These are phyloP conservation scores for Fusarium solani-melongenae DNA, from an alignment of 2,329 filamentous ascomycete genomes.

Conservation along the genomic window DNA sequence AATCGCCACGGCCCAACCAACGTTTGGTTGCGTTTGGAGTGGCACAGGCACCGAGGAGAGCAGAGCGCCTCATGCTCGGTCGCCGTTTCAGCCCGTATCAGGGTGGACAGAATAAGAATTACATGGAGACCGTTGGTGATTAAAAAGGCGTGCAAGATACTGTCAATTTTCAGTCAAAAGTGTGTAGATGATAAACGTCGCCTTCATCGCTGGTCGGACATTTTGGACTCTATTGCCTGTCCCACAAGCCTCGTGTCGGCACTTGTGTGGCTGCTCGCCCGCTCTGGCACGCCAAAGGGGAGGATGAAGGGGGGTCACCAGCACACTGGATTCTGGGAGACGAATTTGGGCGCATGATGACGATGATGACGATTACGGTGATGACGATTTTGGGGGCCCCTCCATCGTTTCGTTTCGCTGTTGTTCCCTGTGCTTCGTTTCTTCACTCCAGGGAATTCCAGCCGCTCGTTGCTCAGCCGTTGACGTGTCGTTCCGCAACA, in stretches of 20 bases:
- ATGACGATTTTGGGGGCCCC: constrained; percentile 6
- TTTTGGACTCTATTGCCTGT: constrained; percentile 8
- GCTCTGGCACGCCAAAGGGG: constrained; percentile 8
- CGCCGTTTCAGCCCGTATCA: not conserved
- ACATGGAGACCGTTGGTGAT: not conserved
- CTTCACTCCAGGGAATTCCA: constrained; percentile 4
- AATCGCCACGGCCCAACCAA: not conserved
- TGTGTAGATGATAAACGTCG: not conserved
- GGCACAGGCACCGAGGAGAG: not conserved
- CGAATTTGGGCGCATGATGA: constrained; percentile 30
- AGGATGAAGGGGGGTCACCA: constrained; percentile 18
- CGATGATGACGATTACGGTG: constrained; percentile 31
- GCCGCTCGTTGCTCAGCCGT: constrained; percentile 21
- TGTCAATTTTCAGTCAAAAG: not conserved
- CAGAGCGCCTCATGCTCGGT: not conserved
- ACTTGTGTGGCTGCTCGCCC: constrained; percentile 30
- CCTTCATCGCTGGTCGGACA: not conserved
- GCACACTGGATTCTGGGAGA: not conserved
- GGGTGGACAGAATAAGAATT: not conserved
- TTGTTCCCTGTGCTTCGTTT: constrained; percentile 17
- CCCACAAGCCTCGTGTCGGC: constrained; percentile 30
- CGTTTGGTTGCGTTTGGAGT: not conserved
- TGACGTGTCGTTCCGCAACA: constrained; percentile 19
- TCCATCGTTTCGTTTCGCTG: constrained; percentile 21
- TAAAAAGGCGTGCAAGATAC: not conserved